phyloP scores from a whole-genome alignment of 164 flowering plant species.

The Buxus sempervirens region DNA sequence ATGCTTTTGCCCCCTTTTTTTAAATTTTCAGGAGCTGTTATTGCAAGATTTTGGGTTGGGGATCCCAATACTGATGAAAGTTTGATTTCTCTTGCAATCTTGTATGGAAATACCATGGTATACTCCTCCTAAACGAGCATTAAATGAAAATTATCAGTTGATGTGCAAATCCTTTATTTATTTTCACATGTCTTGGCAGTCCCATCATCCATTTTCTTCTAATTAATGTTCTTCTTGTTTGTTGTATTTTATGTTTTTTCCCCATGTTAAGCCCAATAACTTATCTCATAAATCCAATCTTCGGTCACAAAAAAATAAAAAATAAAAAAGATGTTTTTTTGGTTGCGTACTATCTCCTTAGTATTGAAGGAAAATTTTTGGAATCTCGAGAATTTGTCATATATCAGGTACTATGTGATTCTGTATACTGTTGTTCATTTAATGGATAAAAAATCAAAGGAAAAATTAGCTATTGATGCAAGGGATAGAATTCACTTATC shows the following conservation, averaged over 20 bases:
- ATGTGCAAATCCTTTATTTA: not conserved
- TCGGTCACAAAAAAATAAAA: no score
- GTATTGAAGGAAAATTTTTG: not conserved
- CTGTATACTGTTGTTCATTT: not conserved
- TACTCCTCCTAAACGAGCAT: constrained; percentile 6
- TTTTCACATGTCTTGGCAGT: no score
- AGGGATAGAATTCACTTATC: not conserved
- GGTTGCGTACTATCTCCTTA: not conserved
- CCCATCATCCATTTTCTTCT: not conserved
- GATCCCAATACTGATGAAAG: constrained; percentile 31
- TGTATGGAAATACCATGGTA: constrained; percentile 43
- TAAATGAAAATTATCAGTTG: not conserved
- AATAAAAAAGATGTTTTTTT: no score
- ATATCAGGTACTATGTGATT: not conserved
- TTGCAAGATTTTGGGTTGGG: constrained; percentile 63
- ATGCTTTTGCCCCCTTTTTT: not conserved
- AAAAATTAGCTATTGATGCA: not conserved
- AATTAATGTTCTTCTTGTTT: not conserved
- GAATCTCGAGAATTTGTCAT: not conserved
- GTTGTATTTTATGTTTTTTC: not conserved
- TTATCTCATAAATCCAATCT: not conserved
- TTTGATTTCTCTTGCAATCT: constrained; percentile 54
- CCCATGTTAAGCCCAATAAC: not conserved
- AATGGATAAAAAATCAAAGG: not conserved
- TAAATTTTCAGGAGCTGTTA: constrained; percentile 42